Percentiles rank a stretch among this genome's conserved stretches.
phyloP scores from a whole-genome alignment of 1,139 yeast genomes.

The Geotrichum macrosporum region DNA sequence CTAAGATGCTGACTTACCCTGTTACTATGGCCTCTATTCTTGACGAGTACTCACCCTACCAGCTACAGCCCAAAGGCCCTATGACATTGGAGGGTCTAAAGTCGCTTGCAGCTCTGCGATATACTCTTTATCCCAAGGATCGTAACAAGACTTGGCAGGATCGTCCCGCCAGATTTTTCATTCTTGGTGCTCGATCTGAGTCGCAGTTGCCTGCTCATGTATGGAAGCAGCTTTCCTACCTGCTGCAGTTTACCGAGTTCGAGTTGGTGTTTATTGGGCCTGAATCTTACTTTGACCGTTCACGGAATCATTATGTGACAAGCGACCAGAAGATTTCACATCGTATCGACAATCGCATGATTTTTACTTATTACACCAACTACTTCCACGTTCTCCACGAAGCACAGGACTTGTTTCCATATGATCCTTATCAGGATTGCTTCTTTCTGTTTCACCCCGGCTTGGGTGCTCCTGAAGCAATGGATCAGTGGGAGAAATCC shows the following conservation, averaged over 20 bases:
- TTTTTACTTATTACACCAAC: slow-evolving; percentile 78
- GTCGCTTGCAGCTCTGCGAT: slow-evolving; percentile 84
- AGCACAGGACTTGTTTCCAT: slow-evolving; percentile 92
- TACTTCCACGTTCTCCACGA: slow-evolving; percentile 88
- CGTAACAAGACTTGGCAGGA: slow-evolving; percentile 56
- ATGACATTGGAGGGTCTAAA: slow-evolving; percentile 87
- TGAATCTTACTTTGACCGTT: slow-evolving; percentile 72
- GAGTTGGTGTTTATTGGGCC: slow-evolving; percentile 94
- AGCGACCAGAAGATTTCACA: slow-evolving; percentile 61
- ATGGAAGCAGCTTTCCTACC: slow-evolving; percentile 87
- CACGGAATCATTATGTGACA: slow-evolving; percentile 50
- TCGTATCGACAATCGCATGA: slow-evolving; percentile 69
- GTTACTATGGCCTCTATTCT: slow-evolving; percentile 78
- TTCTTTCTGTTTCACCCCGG: slow-evolving; percentile 97
- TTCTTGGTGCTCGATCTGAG: slow-evolving; percentile 90
- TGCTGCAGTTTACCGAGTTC: slow-evolving; percentile 77
- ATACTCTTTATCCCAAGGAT: slow-evolving; percentile 77
- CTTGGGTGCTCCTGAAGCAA: slow-evolving; percentile 75
- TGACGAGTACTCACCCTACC: slow-evolving; percentile 82
- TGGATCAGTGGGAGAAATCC: slow-evolving; percentile 75
- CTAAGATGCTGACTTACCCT: slow-evolving; percentile 91
- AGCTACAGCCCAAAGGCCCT: slow-evolving; percentile 78
- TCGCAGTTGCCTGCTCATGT: slow-evolving; percentile 91
- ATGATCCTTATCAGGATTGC: slow-evolving; percentile 90
- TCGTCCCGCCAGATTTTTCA: slow-evolving; percentile 82